Base-by-base conservation (phyloP, 257 asterid species). In the Forsythia viridissima region DNA sequence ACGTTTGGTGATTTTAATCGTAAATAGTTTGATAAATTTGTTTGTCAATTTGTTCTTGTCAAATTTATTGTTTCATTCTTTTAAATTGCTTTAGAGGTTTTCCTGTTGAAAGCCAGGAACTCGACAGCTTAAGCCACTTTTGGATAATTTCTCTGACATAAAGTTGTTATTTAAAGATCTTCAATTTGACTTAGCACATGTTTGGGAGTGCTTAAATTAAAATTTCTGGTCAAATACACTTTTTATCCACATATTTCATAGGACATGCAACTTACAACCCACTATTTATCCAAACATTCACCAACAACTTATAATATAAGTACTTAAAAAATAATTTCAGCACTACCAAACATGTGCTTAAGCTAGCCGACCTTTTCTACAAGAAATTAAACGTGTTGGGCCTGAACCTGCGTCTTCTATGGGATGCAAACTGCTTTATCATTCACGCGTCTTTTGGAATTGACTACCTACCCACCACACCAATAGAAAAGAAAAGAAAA, bases 111-210 rank as follows among this genome's bases (percentile, higher is more conserved):
- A 34, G 48, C 15, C 67, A 34, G 40, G 69, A 73, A 36, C 42
- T 51, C 12, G 4, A 12, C 20, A 8, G 66, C 10, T 57, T 42
- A 15, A 73, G 39, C 12, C 37, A 15, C 48, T 38, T 71, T 38
- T 61, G 8, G 76, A 57, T 80, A 55, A 43, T 59, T 80, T 36
- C 46, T 65, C 39, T 12, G 55, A 57, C 34, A 13, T 40, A 39
- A 38, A 6, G 46, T 65, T 71, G 8, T 55, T n/a, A 59, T 59
- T n/a, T 38, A 16, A 68, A 44, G 40, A 55, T 57, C 9, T 71
- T 76, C 4, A 4, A 37, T 44, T 40, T 72, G 20, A 41, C 52
- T 41, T 24, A 24, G 24, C 24, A 24, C 24, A 24, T 24, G 24
- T 24, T 24, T 24, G 24, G 24, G 24, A 0, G 24, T 24, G 24